These are phyloP conservation scores for Akanthomyces muscarius DNA, from an alignment of 2,329 filamentous ascomycete genomes.

Conservation along the genomic window DNA sequence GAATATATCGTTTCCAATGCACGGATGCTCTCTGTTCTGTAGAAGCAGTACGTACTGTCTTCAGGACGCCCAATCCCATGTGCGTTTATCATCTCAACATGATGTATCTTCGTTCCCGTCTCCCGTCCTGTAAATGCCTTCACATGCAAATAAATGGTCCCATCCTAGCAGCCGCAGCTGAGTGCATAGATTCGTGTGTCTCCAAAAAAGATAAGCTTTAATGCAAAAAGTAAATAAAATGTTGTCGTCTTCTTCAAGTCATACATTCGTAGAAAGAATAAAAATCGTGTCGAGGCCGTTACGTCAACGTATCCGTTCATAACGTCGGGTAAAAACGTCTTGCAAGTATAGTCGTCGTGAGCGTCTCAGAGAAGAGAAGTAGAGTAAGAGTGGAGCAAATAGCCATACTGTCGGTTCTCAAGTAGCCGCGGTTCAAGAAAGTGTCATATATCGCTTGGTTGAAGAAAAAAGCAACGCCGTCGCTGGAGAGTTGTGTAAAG, in stretches of 20 bases:
- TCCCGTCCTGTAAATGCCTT: conserved; percentile 16
- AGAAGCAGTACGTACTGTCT: background rate
- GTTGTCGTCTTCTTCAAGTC: conserved; percentile 36
- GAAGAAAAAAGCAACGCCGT: conserved; percentile 14
- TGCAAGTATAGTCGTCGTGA: conserved; percentile 29
- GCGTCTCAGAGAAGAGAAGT: conserved; percentile 29
- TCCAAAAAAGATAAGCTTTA: conserved; percentile 25
- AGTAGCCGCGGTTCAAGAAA: conserved; percentile 15
- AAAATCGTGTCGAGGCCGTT: conserved; percentile 35
- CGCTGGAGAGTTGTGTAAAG: conserved; percentile 26
- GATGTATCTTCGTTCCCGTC: conserved; percentile 11
- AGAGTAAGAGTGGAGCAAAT: conserved; percentile 30
- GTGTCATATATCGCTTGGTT: conserved; percentile 13
- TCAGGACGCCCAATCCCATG: background rate
- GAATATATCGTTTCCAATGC: background rate
- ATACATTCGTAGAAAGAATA: conserved; percentile 37
- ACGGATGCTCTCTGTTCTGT: background rate
- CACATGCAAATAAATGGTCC: conserved; percentile 9
- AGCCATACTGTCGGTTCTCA: conserved; percentile 21
- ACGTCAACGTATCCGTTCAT: conserved; percentile 30
- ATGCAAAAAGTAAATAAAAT: conserved; percentile 16
- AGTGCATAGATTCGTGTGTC: conserved; percentile 6
- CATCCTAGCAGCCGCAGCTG: conserved; percentile 1
- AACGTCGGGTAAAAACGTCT: conserved; percentile 29
- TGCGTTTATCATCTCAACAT: conserved; percentile 13